Conservation (phyloP, 1,139 yeast genomes). For the Yamadazyma conglobata region DNA sequence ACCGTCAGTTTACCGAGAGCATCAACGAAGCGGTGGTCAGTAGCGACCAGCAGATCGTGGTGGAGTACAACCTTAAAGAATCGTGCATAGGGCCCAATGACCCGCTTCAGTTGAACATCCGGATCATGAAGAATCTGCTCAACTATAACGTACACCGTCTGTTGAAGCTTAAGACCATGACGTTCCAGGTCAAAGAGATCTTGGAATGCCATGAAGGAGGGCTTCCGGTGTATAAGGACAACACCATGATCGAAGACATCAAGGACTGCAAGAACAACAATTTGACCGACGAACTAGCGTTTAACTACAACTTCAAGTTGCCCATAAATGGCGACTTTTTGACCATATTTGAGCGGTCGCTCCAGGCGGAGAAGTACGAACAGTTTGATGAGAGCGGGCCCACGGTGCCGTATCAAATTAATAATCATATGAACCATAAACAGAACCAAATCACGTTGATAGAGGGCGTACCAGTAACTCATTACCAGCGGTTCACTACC, state of each 20-base stretch:
- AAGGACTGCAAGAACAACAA: constrained; percentile 20
- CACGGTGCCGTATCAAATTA: constrained; percentile 11
- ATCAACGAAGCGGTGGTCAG: constrained; percentile 35
- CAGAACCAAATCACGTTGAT: constrained; percentile 18
- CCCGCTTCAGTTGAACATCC: constrained; percentile 34
- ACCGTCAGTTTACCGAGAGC: constrained; percentile 53
- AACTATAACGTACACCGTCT: constrained; percentile 32
- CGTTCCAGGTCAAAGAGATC: constrained; percentile 50
- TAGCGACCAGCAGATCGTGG: constrained; percentile 38
- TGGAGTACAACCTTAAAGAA: constrained; percentile 41
- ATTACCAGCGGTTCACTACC: constrained; percentile 46
- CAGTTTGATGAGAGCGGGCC: constrained; percentile 6
- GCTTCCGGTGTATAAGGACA: constrained; percentile 34
- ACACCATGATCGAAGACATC: constrained; percentile 29
- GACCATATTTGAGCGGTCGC: constrained; percentile 19
- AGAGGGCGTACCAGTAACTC: constrained; percentile 44
- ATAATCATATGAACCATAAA: constrained; percentile 13
- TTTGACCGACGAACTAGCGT: constrained; percentile 30
- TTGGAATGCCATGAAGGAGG: constrained; percentile 49
- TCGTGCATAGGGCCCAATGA: constrained; percentile 54
- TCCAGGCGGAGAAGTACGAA: constrained; percentile 8
- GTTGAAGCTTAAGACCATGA: constrained; percentile 42
- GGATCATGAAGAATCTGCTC: constrained; percentile 34
- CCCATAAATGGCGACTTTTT: constrained; percentile 40
- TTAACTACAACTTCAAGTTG: constrained; percentile 27